Evolutionary conservation across 225 moss, liverwort and hornwort genomes (phyloP).

Genomic region (Takakia lepidozioides): DNA sequence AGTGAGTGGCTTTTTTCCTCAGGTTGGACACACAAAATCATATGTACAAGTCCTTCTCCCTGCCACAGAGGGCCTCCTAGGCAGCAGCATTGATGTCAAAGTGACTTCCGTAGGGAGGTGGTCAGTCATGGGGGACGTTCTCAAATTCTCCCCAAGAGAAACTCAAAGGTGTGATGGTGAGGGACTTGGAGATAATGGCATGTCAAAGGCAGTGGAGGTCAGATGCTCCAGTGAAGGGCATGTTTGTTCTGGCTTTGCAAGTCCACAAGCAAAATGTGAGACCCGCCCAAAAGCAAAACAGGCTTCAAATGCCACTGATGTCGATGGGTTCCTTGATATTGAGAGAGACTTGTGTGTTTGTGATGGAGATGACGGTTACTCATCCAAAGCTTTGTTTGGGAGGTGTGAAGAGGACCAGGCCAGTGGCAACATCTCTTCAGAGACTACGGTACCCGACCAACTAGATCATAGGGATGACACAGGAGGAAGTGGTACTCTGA

Average conservation of each 20-base stretch:
- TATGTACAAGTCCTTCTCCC: conserved; percentile 76
- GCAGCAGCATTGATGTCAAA: conserved; percentile 49
- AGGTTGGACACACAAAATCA: conserved; percentile 89
- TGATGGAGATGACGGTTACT: conserved; percentile 9
- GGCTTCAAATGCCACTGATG: too few species aligned
- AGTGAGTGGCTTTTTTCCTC: conserved; percentile 13
- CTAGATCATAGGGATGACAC: too few species aligned
- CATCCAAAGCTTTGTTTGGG: conserved; percentile 4
- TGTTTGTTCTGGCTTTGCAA: conserved; percentile 27
- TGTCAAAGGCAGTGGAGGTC: conserved; percentile 10
- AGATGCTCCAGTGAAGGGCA: conserved; percentile 16
- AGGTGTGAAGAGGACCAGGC: conserved; percentile 11
- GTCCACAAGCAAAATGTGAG: conserved; percentile 1
- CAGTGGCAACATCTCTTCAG: conserved; percentile 22
- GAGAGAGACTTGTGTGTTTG: conserved; percentile 9
- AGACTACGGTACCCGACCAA: too few species aligned
- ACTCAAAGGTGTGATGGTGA: too few species aligned
- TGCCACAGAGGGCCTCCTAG: conserved; percentile 41
- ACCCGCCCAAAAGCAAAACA: conserved; percentile 1
- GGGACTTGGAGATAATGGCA: conserved; percentile 18
- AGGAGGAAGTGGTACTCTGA: too few species aligned
- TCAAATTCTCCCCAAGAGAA: conserved; percentile 15
- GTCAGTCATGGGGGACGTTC: conserved; percentile 78
- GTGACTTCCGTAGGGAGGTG: conserved; percentile 63
- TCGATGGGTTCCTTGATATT: too few species aligned